Base-by-base conservation (phyloP, 441 rosid species). In the Pelargonium cotyledonis region DNA sequence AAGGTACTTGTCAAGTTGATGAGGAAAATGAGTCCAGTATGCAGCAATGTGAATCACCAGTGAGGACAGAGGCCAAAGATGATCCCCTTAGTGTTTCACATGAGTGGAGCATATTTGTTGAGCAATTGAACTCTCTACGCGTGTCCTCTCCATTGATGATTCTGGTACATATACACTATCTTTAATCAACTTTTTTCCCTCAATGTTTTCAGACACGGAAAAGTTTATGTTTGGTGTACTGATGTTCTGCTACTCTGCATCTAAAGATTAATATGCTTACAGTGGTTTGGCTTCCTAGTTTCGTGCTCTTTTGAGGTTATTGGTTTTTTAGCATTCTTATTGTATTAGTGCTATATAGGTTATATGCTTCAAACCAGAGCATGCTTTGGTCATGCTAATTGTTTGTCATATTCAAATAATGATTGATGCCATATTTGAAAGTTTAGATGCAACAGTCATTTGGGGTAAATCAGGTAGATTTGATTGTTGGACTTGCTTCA, bases 31-130 rank as follows among this genome's bases (percentile, higher is more conserved):
- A 44, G 69, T 77, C 80, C 53, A 19, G 41, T 68, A 8, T 9
- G 23, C 65, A 63, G 80, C 69, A 75, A 40, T 14, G 57, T 29
- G 74, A 73, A 35, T 75, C 75, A 21, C 77, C 68, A 57, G 85
- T 83, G 70, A 72, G 67, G 58, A 47, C 51, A 8, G 69, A 80
- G 66, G 68, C 62, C 31, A 73, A 78, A 73, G 68, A 15, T 75
- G 66, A 70, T 66, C 69, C 65, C 63, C 81, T 68, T 72, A 81
- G 78, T 68, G 66, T 77, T 58, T 95, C 99, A 12, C 86, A 75
- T 82, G 85, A 82, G 60, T 95, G 99, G 97, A 83, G 82, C 81
- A 85, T 90, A 67, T 95, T 95, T 77, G 80, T 84, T 49, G 98
- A 95, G 89, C 98, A 89, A 86, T 85, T 86, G 75, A 97, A 92